phyloP scores from a whole-genome alignment of 495 filamentous ascomycete genomes.

The Thermothielavioides terrestris region DNA sequence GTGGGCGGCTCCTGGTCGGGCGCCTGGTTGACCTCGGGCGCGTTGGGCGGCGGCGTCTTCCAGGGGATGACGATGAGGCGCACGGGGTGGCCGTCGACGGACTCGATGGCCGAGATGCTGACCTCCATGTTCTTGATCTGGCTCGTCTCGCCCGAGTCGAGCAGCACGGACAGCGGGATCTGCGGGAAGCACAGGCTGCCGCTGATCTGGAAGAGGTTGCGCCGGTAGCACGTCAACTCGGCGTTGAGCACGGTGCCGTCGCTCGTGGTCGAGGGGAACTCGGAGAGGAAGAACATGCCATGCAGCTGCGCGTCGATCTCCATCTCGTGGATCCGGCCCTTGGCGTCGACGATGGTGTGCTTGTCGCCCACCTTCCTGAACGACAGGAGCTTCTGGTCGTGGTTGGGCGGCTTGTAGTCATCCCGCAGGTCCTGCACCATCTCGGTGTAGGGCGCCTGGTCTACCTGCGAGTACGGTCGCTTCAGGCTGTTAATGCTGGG shows the following conservation, averaged over 20 bases:
- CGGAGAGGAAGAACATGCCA: slow-evolving; percentile 94
- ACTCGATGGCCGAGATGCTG: slow-evolving; percentile 77
- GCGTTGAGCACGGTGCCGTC: slow-evolving; percentile 58
- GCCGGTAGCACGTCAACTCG: slow-evolving; percentile 87
- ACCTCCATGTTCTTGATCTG: slow-evolving; percentile 76
- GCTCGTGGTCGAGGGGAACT: slow-evolving; percentile 62
- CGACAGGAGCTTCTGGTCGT: slow-evolving; percentile 49
- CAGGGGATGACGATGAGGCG: slow-evolving; percentile 91
- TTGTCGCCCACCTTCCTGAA: slow-evolving; percentile 47
- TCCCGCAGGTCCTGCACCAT: slow-evolving; percentile 48
- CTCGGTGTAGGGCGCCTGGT: slow-evolving; percentile 42
- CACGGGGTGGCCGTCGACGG: slow-evolving; percentile 79
- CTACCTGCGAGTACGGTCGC: slow-evolving; percentile 38
- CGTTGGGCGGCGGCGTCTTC: slow-evolving; percentile 81
- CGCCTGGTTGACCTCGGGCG: slow-evolving; percentile 46
- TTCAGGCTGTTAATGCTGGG: slow-evolving; percentile 49
- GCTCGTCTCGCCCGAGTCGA: slow-evolving; percentile 73
- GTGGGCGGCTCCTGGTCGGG: slow-evolving; percentile 50
- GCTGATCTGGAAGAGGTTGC: slow-evolving; percentile 88
- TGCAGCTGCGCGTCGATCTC: slow-evolving; percentile 76
- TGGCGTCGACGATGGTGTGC: slow-evolving; percentile 47
- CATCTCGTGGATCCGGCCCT: slow-evolving; percentile 47
- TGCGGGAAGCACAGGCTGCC: slow-evolving; percentile 75
- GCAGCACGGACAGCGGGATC: slow-evolving; percentile 61
- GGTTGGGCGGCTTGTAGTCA: slow-evolving; percentile 46